Evolutionary conservation across 257 asterid species (phyloP).

Genomic region (Solanum neorickii): DNA sequence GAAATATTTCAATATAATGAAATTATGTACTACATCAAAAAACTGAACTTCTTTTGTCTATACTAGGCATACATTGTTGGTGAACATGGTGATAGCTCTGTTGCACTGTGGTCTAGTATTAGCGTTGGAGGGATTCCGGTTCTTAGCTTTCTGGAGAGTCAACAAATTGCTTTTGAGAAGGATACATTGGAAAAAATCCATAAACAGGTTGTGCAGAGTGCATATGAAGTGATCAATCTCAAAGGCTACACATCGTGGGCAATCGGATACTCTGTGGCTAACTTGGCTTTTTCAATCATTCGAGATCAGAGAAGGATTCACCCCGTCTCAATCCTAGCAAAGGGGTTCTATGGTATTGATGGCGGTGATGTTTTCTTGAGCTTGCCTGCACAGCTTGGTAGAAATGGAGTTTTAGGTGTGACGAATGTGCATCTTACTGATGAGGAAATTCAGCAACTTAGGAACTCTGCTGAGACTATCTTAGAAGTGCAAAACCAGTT

Average conservation of each 20-base stretch:
- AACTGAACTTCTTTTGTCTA: background rate
- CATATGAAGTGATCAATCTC: slow-evolving; percentile 69
- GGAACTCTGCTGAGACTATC: slow-evolving; percentile 57
- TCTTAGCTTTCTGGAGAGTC: slow-evolving; percentile 49
- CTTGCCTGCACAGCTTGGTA: slow-evolving; percentile 75
- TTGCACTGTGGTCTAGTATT: slow-evolving; percentile 91
- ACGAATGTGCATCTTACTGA: slow-evolving; percentile 67
- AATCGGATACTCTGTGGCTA: slow-evolving; percentile 78
- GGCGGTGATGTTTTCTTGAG: slow-evolving; percentile 68
- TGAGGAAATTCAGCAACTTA: slow-evolving; percentile 50
- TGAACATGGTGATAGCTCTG: slow-evolving; percentile 90
- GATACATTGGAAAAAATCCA: slow-evolving; percentile 57
- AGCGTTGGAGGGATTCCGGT: slow-evolving; percentile 81
- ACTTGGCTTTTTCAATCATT: slow-evolving; percentile 49
- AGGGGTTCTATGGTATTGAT: slow-evolving; percentile 50
- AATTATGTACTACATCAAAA: too few species aligned
- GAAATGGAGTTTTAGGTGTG: slow-evolving; percentile 63
- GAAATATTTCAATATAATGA: background rate
- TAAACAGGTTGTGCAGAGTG: slow-evolving; percentile 66
- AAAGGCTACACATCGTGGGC: slow-evolving; percentile 99
- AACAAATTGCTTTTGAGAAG: slow-evolving; percentile 61
- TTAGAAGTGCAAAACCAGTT: slow-evolving; percentile 60
- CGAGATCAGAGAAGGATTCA: slow-evolving; percentile 78
- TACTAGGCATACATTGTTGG: slow-evolving; percentile 79
- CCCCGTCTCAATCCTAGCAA: slow-evolving; percentile 73